Evolutionary conservation across 2,329 filamentous ascomycete genomes (phyloP), one percentile per base, ranked within the genome.

Genomic region (Colletotrichum limetticola): DNA sequence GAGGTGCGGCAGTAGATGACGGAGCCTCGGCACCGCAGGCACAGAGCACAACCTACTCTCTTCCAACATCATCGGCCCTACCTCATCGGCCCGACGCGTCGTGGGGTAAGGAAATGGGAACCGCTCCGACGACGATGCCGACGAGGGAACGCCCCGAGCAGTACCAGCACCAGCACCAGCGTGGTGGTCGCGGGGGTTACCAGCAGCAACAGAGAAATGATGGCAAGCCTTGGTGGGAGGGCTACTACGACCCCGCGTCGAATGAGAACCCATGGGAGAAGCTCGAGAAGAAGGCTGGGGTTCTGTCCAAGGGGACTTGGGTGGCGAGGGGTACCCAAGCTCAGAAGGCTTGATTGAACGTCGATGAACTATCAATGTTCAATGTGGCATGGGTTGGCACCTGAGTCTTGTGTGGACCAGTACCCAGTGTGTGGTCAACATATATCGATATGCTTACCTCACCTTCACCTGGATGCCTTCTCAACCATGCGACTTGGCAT

Each of bases 191-290:
- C 4, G 26, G 11, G 7, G 37, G 24, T 1, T 32, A 63, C 37
- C 56, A 57, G 4, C 32, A 58, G 26, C 58, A 74, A 26, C 68
- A 70, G 12, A 46, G 59, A n/a, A 37, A 26, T 37, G 59, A 62
- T 24, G 64, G 74, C 9, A 74, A 83, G 71, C 82, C 82, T 1
- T 94, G 92, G 85, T 93, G 92, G 81, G 83, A 87, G 52, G 90
- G 86, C 46, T 94, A 93, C 80, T 95, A 94, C 80, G 89, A 94
- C 71, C 88, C 89, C 0, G 87, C 86, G 71, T 93, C 92, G 74
- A 90, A 94, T 76, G 87, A 91, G 79, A 94, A 95, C 79, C 93
- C 93, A 0, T 95, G 93, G 93, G 88, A 86, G 63, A 80, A 78
- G 9, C 81, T 92, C 24, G 90, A 92, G 79, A 82, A 83, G 76